Conservation (phyloP, 805 yeast species). For the Yamadazyma takamatsuzukensis region DNA sequence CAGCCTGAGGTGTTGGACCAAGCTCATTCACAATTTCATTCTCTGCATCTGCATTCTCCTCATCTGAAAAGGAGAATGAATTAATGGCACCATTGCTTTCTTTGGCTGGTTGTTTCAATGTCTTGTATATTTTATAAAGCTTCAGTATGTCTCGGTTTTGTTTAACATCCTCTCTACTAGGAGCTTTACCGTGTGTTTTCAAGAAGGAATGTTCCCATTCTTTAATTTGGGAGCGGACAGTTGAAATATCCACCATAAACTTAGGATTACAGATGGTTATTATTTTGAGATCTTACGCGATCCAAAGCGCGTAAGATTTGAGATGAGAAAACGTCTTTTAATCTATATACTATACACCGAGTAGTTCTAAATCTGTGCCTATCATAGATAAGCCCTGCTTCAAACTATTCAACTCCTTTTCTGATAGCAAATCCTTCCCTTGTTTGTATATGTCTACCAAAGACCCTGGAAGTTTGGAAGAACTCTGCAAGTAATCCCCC, state of each 20-base stretch:
- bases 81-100: constrained; percentile 1
- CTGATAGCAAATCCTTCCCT: not conserved
- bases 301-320: no score
- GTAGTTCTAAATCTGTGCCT: no score
- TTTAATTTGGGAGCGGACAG: constrained; percentile 22
- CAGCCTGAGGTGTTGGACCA: constrained; percentile 86
- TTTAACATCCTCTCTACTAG: constrained; percentile 34
- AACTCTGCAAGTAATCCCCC: constrained; percentile 24
- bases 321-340: no score
- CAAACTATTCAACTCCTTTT: constrained; percentile 3
- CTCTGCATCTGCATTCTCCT: constrained; percentile 10
- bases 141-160: constrained; percentile 22
- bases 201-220: constrained; percentile 37
- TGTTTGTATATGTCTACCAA: constrained; percentile 14
- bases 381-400: constrained; percentile 22
- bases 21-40: constrained; percentile 36
- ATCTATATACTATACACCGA: no score
- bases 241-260: not conserved
- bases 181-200: constrained; percentile 23
- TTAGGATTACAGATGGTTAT: no score
- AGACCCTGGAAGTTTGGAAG: constrained; percentile 19
- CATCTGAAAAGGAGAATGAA: constrained; percentile 9
- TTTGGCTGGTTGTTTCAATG: constrained; percentile 2
- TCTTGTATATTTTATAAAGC: constrained; percentile 30
- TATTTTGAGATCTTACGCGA: no score